Evolutionary conservation across 2,329 filamentous ascomycete genomes (phyloP).

Genomic region (Xylaria multiplex): DNA sequence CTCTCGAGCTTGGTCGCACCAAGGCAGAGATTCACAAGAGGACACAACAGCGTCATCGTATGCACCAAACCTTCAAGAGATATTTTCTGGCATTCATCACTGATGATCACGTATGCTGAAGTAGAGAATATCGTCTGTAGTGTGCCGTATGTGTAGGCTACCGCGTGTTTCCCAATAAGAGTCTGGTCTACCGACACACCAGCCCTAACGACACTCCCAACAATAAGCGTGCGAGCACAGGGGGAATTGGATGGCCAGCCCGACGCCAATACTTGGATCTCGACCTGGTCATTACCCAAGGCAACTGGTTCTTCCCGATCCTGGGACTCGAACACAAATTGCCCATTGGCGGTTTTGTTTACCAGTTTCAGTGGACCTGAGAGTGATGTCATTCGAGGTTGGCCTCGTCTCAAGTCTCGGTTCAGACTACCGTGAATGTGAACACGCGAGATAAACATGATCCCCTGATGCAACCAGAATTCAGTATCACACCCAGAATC

Average conservation of each 20-base stretch:
- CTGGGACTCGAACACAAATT: slow-evolving; percentile 24
- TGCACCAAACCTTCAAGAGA: slow-evolving; percentile 12
- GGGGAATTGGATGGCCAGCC: slow-evolving; percentile 27
- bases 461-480: slow-evolving; percentile 41
- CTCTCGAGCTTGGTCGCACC: slow-evolving; percentile 20
- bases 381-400: slow-evolving; percentile 8
- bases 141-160: slow-evolving; percentile 23
- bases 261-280: slow-evolving; percentile 28
- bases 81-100: not conserved
- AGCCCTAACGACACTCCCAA: slow-evolving; percentile 9
- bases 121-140: slow-evolving; percentile 24
- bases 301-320: not conserved
- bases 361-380: slow-evolving; percentile 21
- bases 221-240: slow-evolving; percentile 18
- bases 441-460: slow-evolving; percentile 37
- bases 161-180: slow-evolving; percentile 18
- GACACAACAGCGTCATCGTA: slow-evolving; percentile 20
- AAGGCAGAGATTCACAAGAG: slow-evolving; percentile 26
- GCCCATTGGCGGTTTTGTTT: slow-evolving; percentile 19
- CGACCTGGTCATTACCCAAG: slow-evolving; percentile 16
- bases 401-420: slow-evolving; percentile 1
- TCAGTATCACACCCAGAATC: slow-evolving; percentile 42
- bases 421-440: slow-evolving; percentile 23
- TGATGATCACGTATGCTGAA: slow-evolving; percentile 24
- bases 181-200: slow-evolving; percentile 1